These are phyloP conservation scores for Botryotinia convoluta DNA, from an alignment of 2,329 filamentous ascomycete genomes.

Conservation along the genomic window DNA sequence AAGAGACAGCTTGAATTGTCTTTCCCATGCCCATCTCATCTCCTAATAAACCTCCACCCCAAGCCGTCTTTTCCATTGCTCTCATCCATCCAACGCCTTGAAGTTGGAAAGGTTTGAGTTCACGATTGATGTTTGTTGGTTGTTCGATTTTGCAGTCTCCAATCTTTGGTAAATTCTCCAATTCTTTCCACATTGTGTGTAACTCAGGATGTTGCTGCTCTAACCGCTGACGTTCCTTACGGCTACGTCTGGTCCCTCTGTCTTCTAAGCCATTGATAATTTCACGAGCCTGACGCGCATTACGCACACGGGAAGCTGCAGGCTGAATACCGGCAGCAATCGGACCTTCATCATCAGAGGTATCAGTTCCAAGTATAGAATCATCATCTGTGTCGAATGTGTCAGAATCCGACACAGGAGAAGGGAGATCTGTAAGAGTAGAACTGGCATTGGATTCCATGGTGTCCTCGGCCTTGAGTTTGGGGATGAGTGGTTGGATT, in stretches of 20 bases:
- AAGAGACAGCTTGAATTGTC: slow-evolving; percentile 94
- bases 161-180: slow-evolving; percentile 67
- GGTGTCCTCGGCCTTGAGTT: slow-evolving; percentile 24
- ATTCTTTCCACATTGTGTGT: slow-evolving; percentile 77
- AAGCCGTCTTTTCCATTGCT: slow-evolving; percentile 79
- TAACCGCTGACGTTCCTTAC: slow-evolving; percentile 61
- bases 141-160: slow-evolving; percentile 63
- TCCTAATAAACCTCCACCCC: slow-evolving; percentile 85
- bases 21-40: slow-evolving; percentile 99
- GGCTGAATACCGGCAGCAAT: not conserved
- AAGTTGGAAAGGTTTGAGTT: slow-evolving; percentile 88
- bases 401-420: slow-evolving; percentile 15
- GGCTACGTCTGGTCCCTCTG: slow-evolving; percentile 39
- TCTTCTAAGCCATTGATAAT: slow-evolving; percentile 30
- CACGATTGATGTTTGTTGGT: slow-evolving; percentile 74
- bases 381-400: slow-evolving; percentile 25
- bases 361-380: slow-evolving; percentile 11
- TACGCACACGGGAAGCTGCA: not conserved
- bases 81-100: slow-evolving; percentile 95
- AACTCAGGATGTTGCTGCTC: slow-evolving; percentile 76
- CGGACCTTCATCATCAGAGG: slow-evolving; percentile 15
- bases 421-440: not conserved
- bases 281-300: slow-evolving; percentile 17
- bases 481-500: not conserved
- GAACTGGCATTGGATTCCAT: slow-evolving; percentile 19